Percentiles rank a stretch among this genome's conserved stretches.
Evolutionary conservation across 805 yeast genomes (phyloP).

Genomic region (Jamesozyma spencerorum): DNA sequence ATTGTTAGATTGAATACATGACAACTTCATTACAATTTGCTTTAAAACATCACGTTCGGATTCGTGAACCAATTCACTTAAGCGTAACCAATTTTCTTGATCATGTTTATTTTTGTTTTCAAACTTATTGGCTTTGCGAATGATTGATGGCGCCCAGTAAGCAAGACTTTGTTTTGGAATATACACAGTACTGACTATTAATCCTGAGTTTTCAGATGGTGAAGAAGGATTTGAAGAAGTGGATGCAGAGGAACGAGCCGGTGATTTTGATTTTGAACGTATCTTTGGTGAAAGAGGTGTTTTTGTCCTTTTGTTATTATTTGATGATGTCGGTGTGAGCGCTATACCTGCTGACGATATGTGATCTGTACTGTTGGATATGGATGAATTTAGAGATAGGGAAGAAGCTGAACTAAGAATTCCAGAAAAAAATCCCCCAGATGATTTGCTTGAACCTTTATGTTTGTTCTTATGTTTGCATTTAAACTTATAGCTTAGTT

Average conservation of each 20-base stretch:
- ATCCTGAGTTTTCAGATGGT: constrained; percentile 18
- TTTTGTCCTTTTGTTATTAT: not conserved
- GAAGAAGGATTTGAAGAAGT: constrained; percentile 4
- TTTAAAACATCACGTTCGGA: constrained; percentile 23
- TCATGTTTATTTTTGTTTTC: constrained; percentile 29
- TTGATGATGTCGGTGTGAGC: not conserved
- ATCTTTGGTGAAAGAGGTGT: too few species aligned
- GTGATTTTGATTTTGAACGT: not conserved
- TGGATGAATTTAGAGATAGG: not conserved
- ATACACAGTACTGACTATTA: constrained; percentile 24
- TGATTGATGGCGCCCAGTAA: constrained; percentile 31
- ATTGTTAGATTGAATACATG: constrained; percentile 28
- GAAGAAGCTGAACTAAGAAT: constrained; percentile 12
- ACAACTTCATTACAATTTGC: constrained; percentile 24
- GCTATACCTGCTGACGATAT: not conserved
- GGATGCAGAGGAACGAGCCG: constrained; percentile 8
- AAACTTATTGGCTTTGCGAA: constrained; percentile 31
- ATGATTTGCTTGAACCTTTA: constrained; percentile 9
- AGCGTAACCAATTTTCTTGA: constrained; percentile 29
- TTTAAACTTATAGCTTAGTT: constrained; percentile 23
- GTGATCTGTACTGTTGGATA: not conserved
- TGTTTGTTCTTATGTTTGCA: constrained; percentile 9
- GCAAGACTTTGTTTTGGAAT: constrained; percentile 32
- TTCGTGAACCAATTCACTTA: constrained; percentile 22
- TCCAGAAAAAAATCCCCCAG: constrained; percentile 21